Base-by-base conservation (phyloP, 306 rosid species). In the Trifolium repens region DNA sequence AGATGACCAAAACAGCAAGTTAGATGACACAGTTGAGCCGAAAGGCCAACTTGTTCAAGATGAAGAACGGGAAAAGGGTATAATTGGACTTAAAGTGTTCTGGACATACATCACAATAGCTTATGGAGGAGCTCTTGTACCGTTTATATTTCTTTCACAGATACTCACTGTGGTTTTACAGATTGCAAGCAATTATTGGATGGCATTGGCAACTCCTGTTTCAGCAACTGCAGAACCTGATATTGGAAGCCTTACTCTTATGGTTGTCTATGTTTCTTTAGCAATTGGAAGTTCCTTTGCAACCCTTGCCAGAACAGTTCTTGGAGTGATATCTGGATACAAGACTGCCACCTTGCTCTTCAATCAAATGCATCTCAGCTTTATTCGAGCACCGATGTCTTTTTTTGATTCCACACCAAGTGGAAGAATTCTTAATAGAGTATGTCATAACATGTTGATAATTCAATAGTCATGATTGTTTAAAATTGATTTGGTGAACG, bases 121-220 rank as follows among this genome's bases (percentile, higher is more conserved):
- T 5, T 89, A 88, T 58, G 90, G 93, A 75, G 98, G 97, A 72
- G 91, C 91, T 77, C 87, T 93, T 71, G 92, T 89, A 62, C 98
- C 97, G 27, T 74, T 89, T 76, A 76, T 91, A 81, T 79, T 93
- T 70, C 79, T 93, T 30, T 81, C 84, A 22, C 93, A 91, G 57
- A 67, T 66, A 79, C 84, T 93, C 44, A 87, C 84, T 59, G 84
- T 87, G 37, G 15, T 39, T 71, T 77, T 89, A 71, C 88, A 89
- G 76, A 84, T 93, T 57, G 91, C 85, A 54, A 89, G 97, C 87
- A 93, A 87, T 82, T 93, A 88, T 67, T 93, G 98, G 98, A 93
- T 91, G 90, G 88, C 98, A 47, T 86, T 86, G 92, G 96, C 89
- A 60, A 83, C 88, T 83, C 96, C 97, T 43, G 85, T 79, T 58